Base-by-base conservation (phyloP, 805 yeast genomes). In the Ogataea philodendri region DNA sequence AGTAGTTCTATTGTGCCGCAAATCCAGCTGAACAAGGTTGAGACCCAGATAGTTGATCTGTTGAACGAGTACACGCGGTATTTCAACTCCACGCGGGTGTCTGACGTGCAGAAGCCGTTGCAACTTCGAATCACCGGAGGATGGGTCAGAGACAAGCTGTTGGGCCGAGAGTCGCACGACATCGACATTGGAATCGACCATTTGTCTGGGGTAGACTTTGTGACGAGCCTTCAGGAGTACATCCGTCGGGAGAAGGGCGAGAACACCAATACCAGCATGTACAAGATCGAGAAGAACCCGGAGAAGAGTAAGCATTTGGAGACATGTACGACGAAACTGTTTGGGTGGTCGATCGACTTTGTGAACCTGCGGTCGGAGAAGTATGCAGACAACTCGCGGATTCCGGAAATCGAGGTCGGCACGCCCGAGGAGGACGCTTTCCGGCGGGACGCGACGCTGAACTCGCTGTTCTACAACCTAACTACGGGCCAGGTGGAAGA, bases 291-390 rank as follows among this genome's bases (percentile, higher is more conserved):
- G 42, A 80, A 81, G 57, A 93, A 94, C 59, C 98, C 98, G 1
- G 97, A 85, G 45, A 90, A 89, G 59, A 84, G 95, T 2, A 94
- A 93, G 63, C 99, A 93, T 65, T 65, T 93, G 49, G 99, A 93
- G 52, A 94, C 99, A 1, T 94, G 97, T 26, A 93, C 97, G 3
- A 88, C 96, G 1, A 84, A 79, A 51, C 60, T 93, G 8, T 85
- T 73, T 52, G 94, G 81, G 1, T 57, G 82, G n/a, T 96, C 87
- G 51, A 76, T 93, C 35, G 99, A 93, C 63, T 87, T 93, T 57
- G 98, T 94, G 32, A 90, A 90, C 59, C 67, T 93, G 45, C 67
- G 99, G 45, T 79, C 81, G 23, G 98, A 93, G 55, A 83, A 76
- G 51, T 93, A 93, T 54, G 78, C 95, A 0, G 76, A 73, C 15